phyloP scores from a whole-genome alignment of 2,329 filamentous ascomycete species.

The Beauveria australis region DNA sequence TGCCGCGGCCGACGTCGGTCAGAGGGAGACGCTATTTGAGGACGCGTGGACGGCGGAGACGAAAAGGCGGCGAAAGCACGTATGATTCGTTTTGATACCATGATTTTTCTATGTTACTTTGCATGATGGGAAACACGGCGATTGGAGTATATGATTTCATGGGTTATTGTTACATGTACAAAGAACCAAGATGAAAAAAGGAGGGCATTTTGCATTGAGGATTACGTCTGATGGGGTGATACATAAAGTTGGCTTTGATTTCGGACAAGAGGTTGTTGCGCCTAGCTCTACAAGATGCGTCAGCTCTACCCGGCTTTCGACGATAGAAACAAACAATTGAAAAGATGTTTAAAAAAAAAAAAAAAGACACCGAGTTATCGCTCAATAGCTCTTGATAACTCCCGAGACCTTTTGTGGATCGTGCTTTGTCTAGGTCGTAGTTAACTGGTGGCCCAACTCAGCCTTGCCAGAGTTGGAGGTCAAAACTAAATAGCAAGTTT shows the following conservation, averaged over 20 bases:
- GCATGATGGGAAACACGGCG: background rate
- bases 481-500: too few relatives aligned
- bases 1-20: slow-evolving; percentile 46
- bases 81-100: background rate
- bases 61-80: slow-evolving; percentile 6
- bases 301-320: too few relatives aligned
- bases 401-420: too few relatives aligned
- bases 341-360: too few relatives aligned
- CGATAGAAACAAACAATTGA: too few relatives aligned
- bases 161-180: background rate
- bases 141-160: background rate
- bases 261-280: background rate
- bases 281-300: too few relatives aligned
- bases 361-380: too few relatives aligned
- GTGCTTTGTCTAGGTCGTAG: too few relatives aligned
- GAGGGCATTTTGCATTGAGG: background rate
- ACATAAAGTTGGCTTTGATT: background rate
- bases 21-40: slow-evolving; percentile 62
- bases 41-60: slow-evolving; percentile 47
- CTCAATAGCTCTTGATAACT: too few relatives aligned
- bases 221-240: background rate
- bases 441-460: too few relatives aligned
- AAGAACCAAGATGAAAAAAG: background rate
- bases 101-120: background rate
- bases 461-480: too few relatives aligned